Evolutionary conservation across 306 rosid genomes (phyloP), one percentile per base, ranked within the genome.

Genomic region (Cicer bijugum): DNA sequence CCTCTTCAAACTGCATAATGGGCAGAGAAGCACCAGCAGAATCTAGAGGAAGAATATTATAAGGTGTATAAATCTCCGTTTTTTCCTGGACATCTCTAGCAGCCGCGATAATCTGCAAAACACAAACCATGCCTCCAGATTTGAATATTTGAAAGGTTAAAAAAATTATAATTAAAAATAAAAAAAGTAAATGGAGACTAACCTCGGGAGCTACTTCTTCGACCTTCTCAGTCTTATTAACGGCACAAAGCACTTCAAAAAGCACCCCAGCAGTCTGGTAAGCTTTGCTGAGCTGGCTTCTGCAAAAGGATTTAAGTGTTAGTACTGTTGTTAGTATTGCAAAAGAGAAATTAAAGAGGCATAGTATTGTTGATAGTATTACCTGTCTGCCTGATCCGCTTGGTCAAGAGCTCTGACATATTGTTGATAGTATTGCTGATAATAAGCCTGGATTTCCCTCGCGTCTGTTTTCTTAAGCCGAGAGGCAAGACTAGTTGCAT

Each of bases 151-250:
- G 77, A 52, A 56, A 61, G 16, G 46, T 14, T n/a, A 68, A 28
- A 68, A 39, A 52, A 15, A 0, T 8, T 8, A 52, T 28, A 15
- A 68, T 65, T 58, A 40, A 12, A 12, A 79, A 58, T 17, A 47
- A 40, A 44, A 2, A 79, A 58, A 47, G 33, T 67, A 44, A 68
- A 79, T 37, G 46, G 38, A 53, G 75, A 83, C 91, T 57, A 65
- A 91, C 99, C 99, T 94, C 99, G 12, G 99, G 99, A 77, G 99
- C 89, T 82, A 94, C 98, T 88, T 94, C 98, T 84, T 94, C 97
- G 46, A 89, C 96, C 81, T 94, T 90, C 89, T 91, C 97, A 23
- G 90, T 85, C 91, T 94, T 94, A 72, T 94, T 94, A 66, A 94
- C 99, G 1, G 95, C 99, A 62, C 99, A 94, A 61, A 91, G 95